Evolutionary conservation across 1,139 yeast species (phyloP).

Genomic region (Sugiyamaella xylanicola): DNA sequence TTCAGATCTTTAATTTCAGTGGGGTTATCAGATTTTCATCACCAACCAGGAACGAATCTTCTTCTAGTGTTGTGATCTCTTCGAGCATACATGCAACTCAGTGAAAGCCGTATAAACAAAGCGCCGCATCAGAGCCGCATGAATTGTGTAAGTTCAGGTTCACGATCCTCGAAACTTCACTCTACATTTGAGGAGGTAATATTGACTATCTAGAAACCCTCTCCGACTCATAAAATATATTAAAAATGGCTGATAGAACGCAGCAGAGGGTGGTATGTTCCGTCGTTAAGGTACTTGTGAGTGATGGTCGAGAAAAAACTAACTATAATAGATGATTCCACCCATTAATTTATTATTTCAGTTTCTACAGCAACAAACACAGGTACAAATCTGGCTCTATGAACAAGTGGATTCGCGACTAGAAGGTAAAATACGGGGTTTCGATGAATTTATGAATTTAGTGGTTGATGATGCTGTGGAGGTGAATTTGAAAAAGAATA

Average conservation of each 20-base stretch:
- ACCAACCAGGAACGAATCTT: no score
- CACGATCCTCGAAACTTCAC: no score
- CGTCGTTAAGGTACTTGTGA: neutral
- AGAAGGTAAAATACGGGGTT: slow-evolving; percentile 84
- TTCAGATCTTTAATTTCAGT: no score
- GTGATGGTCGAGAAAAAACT: neutral
- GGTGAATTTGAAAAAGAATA: slow-evolving; percentile 50
- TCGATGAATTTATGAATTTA: slow-evolving; percentile 96
- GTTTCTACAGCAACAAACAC: slow-evolving; percentile 76
- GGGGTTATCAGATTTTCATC: no score
- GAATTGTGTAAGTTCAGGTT: neutral
- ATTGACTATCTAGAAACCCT: no score
- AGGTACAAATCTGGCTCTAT: slow-evolving; percentile 82
- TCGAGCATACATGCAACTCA: neutral
- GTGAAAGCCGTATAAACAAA: neutral
- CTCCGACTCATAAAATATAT: neutral
- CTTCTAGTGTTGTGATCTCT: no score
- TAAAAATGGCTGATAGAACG: slow-evolving; percentile 34
- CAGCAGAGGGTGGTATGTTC: slow-evolving; percentile 46
- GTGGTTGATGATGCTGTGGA: slow-evolving; percentile 92
- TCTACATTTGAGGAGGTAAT: no score
- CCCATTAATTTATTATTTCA: slow-evolving; percentile 91
- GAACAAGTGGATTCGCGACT: slow-evolving; percentile 80
- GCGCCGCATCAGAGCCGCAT: neutral
- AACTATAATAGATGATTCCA: slow-evolving; percentile 57